These are phyloP conservation scores for Cytospora piceae DNA, from an alignment of 2,329 filamentous ascomycete species.

Conservation along the genomic window DNA sequence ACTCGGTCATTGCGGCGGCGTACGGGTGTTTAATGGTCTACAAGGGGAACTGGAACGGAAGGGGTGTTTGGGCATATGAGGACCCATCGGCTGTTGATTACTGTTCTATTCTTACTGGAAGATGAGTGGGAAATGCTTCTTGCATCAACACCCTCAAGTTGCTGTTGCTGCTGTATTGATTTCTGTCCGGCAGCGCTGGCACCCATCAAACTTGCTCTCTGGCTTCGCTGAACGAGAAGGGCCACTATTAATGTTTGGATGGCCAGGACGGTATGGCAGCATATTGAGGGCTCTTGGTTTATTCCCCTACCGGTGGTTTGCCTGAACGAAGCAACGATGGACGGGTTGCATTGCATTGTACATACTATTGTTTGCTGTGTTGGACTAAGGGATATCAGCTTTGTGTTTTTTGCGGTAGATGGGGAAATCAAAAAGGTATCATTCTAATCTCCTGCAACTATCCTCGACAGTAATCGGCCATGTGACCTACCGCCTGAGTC, in stretches of 20 bases:
- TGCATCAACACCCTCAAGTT: slow-evolving; percentile 19
- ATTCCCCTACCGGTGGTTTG: slow-evolving; percentile 26
- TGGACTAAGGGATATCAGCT: slow-evolving; percentile 25
- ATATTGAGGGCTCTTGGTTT: slow-evolving; percentile 23
- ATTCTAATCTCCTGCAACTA: slow-evolving; percentile 7
- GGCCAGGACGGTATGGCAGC: slow-evolving; percentile 27
- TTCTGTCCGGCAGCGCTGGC: slow-evolving; percentile 16
- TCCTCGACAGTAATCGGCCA: not conserved
- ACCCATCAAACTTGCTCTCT: slow-evolving; percentile 24
- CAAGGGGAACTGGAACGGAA: slow-evolving; percentile 11
- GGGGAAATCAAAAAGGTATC: slow-evolving; percentile 29
- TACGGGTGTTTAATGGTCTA: slow-evolving; percentile 29
- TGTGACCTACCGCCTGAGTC: not conserved
- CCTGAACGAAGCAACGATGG: slow-evolving; percentile 17
- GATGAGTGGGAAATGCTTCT: slow-evolving; percentile 13
- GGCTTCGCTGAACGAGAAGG: slow-evolving; percentile 22
- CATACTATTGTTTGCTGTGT: slow-evolving; percentile 29
- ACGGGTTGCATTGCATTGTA: slow-evolving; percentile 29
- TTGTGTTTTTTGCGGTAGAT: slow-evolving; percentile 26
- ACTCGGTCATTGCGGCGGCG: slow-evolving; percentile 31
- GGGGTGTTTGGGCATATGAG: slow-evolving; percentile 26
- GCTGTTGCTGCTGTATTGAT: slow-evolving; percentile 24
- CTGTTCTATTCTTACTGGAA: slow-evolving; percentile 19
- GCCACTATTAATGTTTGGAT: slow-evolving; percentile 27
- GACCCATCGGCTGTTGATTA: slow-evolving; percentile 15